phyloP scores from a whole-genome alignment of 2,329 filamentous ascomycete genomes.

The Aspergillus aculeatus region DNA sequence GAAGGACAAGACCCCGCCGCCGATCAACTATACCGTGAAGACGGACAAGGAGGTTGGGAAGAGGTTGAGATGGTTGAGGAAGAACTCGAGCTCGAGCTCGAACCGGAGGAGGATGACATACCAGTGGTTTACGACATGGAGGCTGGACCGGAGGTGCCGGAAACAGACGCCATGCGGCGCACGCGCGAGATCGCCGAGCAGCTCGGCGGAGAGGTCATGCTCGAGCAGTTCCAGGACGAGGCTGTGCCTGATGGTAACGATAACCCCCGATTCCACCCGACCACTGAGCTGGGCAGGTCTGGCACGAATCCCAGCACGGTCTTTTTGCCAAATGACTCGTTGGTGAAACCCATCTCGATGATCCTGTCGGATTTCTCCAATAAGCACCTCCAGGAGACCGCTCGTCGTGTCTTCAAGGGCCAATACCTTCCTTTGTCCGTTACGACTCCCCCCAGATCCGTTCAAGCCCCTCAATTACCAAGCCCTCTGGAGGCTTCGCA shows the following conservation, averaged over 20 bases:
- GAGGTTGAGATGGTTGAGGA: not conserved
- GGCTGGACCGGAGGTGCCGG: slow-evolving; percentile 21
- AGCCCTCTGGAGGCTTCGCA: slow-evolving; percentile 59
- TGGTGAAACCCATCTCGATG: slow-evolving; percentile 67
- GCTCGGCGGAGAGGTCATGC: slow-evolving; percentile 40
- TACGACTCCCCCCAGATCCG: slow-evolving; percentile 60
- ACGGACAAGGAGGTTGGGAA: slow-evolving; percentile 30
- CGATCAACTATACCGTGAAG: slow-evolving; percentile 38
- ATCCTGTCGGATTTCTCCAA: slow-evolving; percentile 68
- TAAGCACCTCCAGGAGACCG: slow-evolving; percentile 71
- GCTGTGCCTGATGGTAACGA: slow-evolving; percentile 41
- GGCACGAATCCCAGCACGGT: slow-evolving; percentile 72
- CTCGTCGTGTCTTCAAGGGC: slow-evolving; percentile 75
- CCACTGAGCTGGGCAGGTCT: slow-evolving; percentile 73
- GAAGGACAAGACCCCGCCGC: slow-evolving; percentile 28
- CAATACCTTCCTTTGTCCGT: slow-evolving; percentile 72
- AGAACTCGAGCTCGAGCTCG: slow-evolving; percentile 12
- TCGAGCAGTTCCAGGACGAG: slow-evolving; percentile 46
- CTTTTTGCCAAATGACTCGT: slow-evolving; percentile 66
- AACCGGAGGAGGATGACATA: slow-evolving; percentile 22
- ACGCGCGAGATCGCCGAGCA: slow-evolving; percentile 41
- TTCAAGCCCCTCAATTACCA: slow-evolving; percentile 54
- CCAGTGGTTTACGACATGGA: slow-evolving; percentile 35
- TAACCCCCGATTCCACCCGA: slow-evolving; percentile 65
- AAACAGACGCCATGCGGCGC: slow-evolving; percentile 33